Conservation (phyloP, 2,329 filamentous ascomycete species). For the Sodiomyces alkalinus region DNA sequence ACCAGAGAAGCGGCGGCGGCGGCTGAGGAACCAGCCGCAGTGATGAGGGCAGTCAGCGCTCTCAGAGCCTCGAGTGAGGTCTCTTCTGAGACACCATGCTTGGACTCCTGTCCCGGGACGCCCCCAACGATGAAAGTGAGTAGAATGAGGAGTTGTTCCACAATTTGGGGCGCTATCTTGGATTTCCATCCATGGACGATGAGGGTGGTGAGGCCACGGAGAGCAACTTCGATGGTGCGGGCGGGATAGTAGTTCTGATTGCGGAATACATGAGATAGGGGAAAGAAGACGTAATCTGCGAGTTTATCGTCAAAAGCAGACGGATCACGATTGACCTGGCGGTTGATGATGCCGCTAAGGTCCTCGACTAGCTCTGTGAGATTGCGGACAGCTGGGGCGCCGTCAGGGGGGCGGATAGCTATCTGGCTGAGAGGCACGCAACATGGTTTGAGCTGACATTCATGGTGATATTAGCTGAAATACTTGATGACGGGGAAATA, state of each 20-base stretch:
- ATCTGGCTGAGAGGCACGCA: slow-evolving; percentile 46
- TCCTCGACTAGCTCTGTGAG: slow-evolving; percentile 29
- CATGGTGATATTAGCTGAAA: slow-evolving; percentile 1
- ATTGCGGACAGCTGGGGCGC: slow-evolving; percentile 23
- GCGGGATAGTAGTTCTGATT: slow-evolving; percentile 58
- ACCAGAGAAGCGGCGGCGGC: slow-evolving; percentile 33
- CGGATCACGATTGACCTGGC: slow-evolving; percentile 26
- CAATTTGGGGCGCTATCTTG: slow-evolving; percentile 54
- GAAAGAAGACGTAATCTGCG: slow-evolving; percentile 91
- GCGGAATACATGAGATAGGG: slow-evolving; percentile 73
- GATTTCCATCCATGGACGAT: slow-evolving; percentile 66
- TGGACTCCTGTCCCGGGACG: slow-evolving; percentile 39
- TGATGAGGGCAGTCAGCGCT: slow-evolving; percentile 53
- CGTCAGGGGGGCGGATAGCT: slow-evolving; percentile 31
- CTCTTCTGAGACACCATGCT: slow-evolving; percentile 49
- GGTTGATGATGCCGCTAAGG: slow-evolving; percentile 29
- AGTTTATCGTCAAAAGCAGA: slow-evolving; percentile 59
- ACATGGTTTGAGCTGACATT: slow-evolving; percentile 41
- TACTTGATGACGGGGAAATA: too few species aligned
- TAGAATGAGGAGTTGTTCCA: slow-evolving; percentile 73
- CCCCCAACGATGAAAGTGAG: slow-evolving; percentile 70
- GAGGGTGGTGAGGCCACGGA: slow-evolving; percentile 61
- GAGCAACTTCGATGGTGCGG: slow-evolving; percentile 56
- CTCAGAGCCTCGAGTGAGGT: slow-evolving; percentile 55
- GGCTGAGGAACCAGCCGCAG: slow-evolving; percentile 35